Evolutionary conservation across 2,329 filamentous ascomycete species (phyloP).

Genomic region (Neofusicoccum umdonicola): DNA sequence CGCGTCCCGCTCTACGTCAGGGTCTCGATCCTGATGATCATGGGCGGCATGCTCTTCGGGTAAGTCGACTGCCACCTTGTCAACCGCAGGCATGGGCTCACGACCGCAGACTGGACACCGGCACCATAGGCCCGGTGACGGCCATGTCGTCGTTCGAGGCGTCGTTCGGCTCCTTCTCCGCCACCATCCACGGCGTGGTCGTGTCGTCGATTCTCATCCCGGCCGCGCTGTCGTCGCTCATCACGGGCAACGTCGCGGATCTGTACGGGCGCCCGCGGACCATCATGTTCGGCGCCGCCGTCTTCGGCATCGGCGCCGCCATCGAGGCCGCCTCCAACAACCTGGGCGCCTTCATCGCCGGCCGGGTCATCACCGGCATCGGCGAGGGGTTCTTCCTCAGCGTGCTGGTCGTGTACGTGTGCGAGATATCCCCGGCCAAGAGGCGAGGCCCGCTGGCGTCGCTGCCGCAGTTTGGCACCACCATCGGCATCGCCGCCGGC

Average conservation of each 20-base stretch:
- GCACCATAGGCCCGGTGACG: conserved; percentile 60
- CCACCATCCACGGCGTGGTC: conserved; percentile 56
- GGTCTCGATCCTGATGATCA: conserved; percentile 22
- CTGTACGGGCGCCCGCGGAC: conserved; percentile 50
- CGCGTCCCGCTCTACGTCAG: conserved; percentile 20
- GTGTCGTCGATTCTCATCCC: conserved; percentile 60
- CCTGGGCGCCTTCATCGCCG: conserved; percentile 55
- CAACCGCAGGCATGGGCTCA: not conserved
- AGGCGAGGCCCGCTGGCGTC: conserved; percentile 52
- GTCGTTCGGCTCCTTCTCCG: conserved; percentile 51
- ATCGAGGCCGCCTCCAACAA: conserved; percentile 47
- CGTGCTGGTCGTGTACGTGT: conserved; percentile 46
- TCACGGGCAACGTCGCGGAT: conserved; percentile 59
- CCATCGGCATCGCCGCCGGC: conserved; percentile 52
- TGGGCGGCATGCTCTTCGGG: conserved; percentile 28
- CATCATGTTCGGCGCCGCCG: conserved; percentile 50
- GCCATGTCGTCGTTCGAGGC: conserved; percentile 54
- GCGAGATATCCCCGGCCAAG: conserved; percentile 57
- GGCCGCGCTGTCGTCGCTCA: conserved; percentile 53
- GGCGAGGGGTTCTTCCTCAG: conserved; percentile 60
- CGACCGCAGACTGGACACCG: conserved; percentile 44
- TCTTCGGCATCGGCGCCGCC: conserved; percentile 49
- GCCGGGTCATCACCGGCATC: conserved; percentile 56
- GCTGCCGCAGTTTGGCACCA: conserved; percentile 53
- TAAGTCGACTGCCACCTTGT: not conserved